Conservation (phyloP, 805 yeast species). For the Wickerhamiella sorbophila region DNA sequence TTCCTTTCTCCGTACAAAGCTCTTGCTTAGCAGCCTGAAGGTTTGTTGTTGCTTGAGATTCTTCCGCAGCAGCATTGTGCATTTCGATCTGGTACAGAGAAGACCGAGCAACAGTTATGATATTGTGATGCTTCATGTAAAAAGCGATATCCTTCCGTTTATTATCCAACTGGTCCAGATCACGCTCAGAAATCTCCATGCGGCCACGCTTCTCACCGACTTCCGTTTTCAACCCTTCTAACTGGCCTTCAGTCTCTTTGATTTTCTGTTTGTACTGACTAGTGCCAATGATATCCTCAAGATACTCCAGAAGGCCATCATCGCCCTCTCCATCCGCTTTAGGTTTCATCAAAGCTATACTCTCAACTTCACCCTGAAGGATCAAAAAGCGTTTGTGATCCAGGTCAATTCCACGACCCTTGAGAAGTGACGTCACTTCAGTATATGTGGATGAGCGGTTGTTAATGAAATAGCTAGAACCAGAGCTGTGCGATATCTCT, state of each 20-base stretch:
- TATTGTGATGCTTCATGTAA: constrained; percentile 51
- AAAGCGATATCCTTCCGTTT: constrained; percentile 56
- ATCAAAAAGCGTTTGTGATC: constrained; percentile 91
- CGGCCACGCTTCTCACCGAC: constrained; percentile 72
- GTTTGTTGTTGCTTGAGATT: not conserved
- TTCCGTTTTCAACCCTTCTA: constrained; percentile 64
- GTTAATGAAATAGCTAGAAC: constrained; percentile 64
- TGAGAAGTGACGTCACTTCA: constrained; percentile 60
- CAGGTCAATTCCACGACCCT: constrained; percentile 76
- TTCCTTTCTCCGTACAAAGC: constrained; percentile 21
- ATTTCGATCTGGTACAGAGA: constrained; percentile 35
- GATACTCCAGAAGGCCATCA: constrained; percentile 84
- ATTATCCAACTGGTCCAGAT: constrained; percentile 45
- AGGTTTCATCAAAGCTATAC: constrained; percentile 97
- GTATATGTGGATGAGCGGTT: constrained; percentile 55
- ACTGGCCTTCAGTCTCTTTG: constrained; percentile 43
- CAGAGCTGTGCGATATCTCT: constrained; percentile 38
- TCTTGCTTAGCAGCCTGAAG: constrained; percentile 27
- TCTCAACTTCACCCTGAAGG: constrained; percentile 95
- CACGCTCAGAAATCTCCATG: constrained; percentile 65
- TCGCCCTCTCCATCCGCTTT: constrained; percentile 86
- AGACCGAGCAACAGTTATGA: constrained; percentile 38
- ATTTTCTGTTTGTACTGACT: constrained; percentile 65
- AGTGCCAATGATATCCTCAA: constrained; percentile 96
- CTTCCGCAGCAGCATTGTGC: not conserved